Conservation (phyloP, 2,329 filamentous ascomycete genomes). For the Thelonectria discophora region DNA sequence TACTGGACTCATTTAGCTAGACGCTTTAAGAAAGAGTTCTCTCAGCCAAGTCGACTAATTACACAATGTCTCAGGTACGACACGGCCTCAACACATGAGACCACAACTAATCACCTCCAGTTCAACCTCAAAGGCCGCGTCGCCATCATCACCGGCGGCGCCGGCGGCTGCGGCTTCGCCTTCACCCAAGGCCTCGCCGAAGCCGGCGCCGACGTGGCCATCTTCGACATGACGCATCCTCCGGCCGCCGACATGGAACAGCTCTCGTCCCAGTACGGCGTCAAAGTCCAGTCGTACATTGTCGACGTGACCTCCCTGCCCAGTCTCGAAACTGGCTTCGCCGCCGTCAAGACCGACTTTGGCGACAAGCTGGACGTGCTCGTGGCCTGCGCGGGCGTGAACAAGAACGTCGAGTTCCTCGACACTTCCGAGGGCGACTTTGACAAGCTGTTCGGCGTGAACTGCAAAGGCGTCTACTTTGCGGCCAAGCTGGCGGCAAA, state of each 20-base stretch:
- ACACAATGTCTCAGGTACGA: conserved; percentile 5
- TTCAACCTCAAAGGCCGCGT: conserved; percentile 59
- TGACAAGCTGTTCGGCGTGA: conserved; percentile 69
- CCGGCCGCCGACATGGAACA: conserved; percentile 58
- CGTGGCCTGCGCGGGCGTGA: conserved; percentile 67
- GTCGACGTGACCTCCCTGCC: conserved; percentile 57
- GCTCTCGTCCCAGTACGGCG: conserved; percentile 51
- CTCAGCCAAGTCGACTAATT: neutral
- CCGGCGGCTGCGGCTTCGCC: conserved; percentile 68
- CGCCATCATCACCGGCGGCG: conserved; percentile 59
- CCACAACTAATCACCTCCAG: conserved; percentile 36
- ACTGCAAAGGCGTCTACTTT: conserved; percentile 71
- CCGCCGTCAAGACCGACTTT: conserved; percentile 54
- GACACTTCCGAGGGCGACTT: conserved; percentile 70
- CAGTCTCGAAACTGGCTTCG: conserved; percentile 59
- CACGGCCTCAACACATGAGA: no score
- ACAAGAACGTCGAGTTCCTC: conserved; percentile 68
- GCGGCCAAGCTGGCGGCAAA: conserved; percentile 61
- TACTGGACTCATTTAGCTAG: neutral
- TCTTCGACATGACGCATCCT: conserved; percentile 65
- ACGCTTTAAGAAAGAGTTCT: neutral
- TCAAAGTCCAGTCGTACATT: conserved; percentile 59
- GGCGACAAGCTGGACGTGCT: conserved; percentile 63
- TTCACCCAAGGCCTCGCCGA: conserved; percentile 66
- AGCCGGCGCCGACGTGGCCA: conserved; percentile 65